Evolutionary conservation across 495 filamentous ascomycete species (phyloP).

Genomic region (Peziza echinospora): DNA sequence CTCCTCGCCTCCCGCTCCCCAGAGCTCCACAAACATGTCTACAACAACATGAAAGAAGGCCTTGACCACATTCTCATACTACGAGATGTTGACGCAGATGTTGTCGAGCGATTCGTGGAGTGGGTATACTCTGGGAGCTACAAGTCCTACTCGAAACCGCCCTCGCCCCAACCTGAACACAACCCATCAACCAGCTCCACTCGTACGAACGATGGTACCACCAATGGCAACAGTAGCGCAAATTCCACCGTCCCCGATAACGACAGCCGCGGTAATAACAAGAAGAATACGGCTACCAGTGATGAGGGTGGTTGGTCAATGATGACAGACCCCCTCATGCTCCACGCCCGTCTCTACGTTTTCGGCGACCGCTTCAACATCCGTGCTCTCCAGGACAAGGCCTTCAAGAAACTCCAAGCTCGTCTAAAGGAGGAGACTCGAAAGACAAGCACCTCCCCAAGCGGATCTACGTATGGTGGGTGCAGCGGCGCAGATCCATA

Average conservation of each 20-base stretch:
- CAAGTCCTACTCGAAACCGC: no score
- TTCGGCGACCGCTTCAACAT: background rate
- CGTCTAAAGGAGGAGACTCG: background rate
- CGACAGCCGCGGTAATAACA: background rate
- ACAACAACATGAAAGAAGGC: background rate
- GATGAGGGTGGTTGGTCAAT: no score
- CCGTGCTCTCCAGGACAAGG: background rate
- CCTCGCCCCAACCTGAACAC: no score
- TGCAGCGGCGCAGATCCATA: no score
- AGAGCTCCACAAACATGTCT: background rate
- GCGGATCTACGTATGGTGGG: no score
- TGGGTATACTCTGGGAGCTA: no score
- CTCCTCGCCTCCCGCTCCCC: background rate
- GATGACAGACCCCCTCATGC: background rate
- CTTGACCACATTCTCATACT: background rate
- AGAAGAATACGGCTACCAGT: background rate
- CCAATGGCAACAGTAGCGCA: background rate
- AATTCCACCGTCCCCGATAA: background rate
- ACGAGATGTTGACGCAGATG: background rate
- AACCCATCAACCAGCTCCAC: no score
- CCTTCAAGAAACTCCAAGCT: background rate
- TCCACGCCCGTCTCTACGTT: background rate
- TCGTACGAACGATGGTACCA: background rate
- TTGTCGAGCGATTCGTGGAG: background rate
- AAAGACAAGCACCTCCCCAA: background rate